Percentiles rank a stretch among this genome's conserved stretches.
Conservation (phyloP, 2,329 filamentous ascomycete species). For the Apiospora pterosperma region DNA sequence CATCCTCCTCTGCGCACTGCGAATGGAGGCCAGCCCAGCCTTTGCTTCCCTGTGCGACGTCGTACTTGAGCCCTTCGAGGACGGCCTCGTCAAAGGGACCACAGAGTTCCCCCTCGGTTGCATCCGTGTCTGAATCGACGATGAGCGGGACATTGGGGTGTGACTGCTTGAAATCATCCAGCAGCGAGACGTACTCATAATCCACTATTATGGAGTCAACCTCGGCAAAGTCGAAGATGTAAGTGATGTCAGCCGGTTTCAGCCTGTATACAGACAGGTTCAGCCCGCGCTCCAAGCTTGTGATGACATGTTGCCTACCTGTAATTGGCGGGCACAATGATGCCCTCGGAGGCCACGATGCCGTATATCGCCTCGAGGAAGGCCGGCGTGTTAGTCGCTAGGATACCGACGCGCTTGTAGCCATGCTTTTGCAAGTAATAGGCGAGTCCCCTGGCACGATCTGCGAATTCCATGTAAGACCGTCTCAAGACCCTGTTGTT, state of each 20-base stretch:
- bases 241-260: slow-evolving; percentile 72
- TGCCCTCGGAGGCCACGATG: slow-evolving; percentile 74
- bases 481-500: slow-evolving; percentile 72
- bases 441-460: slow-evolving; percentile 81
- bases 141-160: slow-evolving; percentile 68
- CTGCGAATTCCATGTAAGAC: slow-evolving; percentile 77
- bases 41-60: slow-evolving; percentile 58
- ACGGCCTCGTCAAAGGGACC: slow-evolving; percentile 84
- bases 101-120: slow-evolving; percentile 65
- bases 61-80: slow-evolving; percentile 72
- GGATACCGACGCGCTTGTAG: slow-evolving; percentile 75
- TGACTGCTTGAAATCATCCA: slow-evolving; percentile 61
- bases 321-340: slow-evolving; percentile 67
- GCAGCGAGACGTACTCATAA: slow-evolving; percentile 68
- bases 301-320: slow-evolving; percentile 20
- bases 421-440: slow-evolving; percentile 79
- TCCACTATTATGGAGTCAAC: slow-evolving; percentile 88
- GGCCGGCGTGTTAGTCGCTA: slow-evolving; percentile 89
- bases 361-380: slow-evolving; percentile 91
- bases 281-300: not conserved
- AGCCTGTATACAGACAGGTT: slow-evolving; percentile 21
- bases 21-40: slow-evolving; percentile 77
- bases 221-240: slow-evolving; percentile 85
- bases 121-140: slow-evolving; percentile 82
- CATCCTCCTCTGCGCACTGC: slow-evolving; percentile 72